Conservation (phyloP, 164 flowering plant species). For the Aristolochia fimbriata region DNA sequence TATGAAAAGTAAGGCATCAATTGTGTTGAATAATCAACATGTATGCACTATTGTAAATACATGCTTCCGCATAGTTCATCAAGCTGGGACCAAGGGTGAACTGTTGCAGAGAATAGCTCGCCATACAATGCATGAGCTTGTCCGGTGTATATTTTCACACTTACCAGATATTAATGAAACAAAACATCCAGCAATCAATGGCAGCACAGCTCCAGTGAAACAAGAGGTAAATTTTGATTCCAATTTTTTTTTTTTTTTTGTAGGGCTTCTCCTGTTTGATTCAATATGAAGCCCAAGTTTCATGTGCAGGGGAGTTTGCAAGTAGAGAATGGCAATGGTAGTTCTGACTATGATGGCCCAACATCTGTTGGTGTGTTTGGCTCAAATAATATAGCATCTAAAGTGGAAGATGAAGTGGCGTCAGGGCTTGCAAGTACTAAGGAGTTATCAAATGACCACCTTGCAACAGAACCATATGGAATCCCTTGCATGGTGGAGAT, state of each 20-base stretch:
- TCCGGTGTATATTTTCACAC: conserved; percentile 36
- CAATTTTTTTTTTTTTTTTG: conserved; percentile 1
- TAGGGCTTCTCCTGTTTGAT: background rate
- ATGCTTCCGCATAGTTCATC: conserved; percentile 42
- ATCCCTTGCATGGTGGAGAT: conserved; percentile 40
- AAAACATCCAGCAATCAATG: conserved; percentile 10
- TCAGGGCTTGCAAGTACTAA: conserved; percentile 8
- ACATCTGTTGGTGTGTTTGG: conserved; percentile 11
- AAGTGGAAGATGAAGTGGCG: conserved; percentile 14
- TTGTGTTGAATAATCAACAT: conserved; percentile 38
- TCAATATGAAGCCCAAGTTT: background rate
- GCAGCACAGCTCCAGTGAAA: conserved; percentile 8
- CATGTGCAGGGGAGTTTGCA: conserved; percentile 18
- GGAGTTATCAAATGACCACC: conserved; percentile 15
- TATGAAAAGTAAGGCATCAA: conserved; percentile 37
- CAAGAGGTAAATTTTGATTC: conserved; percentile 10
- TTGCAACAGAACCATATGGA: conserved; percentile 27
- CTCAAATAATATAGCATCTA: conserved; percentile 7
- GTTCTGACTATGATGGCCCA: conserved; percentile 12
- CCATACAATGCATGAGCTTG: conserved; percentile 44
- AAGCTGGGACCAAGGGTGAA: conserved; percentile 43
- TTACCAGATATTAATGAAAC: conserved; percentile 17
- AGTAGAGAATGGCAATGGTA: conserved; percentile 17
- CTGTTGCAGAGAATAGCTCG: conserved; percentile 45
- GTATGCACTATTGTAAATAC: conserved; percentile 47